A percentile compares a stretch with the other conserved stretches of the same genome.
Evolutionary conservation across 2,329 filamentous ascomycete genomes (phyloP).

Genomic region (Chaetoscypha palmicola): DNA sequence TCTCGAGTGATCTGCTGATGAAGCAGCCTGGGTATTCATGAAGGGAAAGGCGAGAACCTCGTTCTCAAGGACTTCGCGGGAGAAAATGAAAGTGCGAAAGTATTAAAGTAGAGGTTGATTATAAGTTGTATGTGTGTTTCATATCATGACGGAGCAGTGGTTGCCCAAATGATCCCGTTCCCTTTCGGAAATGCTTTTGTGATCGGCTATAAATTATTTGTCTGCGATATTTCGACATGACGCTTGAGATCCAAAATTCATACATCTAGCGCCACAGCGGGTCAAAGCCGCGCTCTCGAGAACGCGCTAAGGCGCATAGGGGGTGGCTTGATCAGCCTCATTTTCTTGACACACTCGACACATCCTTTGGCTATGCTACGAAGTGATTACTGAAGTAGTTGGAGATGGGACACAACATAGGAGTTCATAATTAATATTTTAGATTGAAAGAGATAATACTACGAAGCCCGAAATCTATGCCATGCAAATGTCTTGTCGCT

Average conservation of each 20-base stretch:
- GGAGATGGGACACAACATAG: no score
- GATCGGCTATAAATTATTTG: not conserved
- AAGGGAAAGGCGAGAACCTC: conserved; percentile 9
- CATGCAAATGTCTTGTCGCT: no score
- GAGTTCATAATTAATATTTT: no score
- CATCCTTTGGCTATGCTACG: no score
- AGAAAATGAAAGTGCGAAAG: not conserved
- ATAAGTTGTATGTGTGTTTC: no score
- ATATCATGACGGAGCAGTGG: no score
- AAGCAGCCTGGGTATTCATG: conserved; percentile 27
- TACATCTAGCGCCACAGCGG: not conserved
- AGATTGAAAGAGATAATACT: no score
- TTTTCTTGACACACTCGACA: not conserved
- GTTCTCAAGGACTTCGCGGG: not conserved
- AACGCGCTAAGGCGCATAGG: not conserved
- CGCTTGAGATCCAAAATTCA: not conserved
- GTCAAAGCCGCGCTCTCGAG: not conserved
- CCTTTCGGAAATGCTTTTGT: no score
- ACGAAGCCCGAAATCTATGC: no score
- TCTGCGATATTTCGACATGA: not conserved
- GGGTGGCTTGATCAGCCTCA: not conserved
- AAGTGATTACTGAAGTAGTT: no score
- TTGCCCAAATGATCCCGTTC: no score
- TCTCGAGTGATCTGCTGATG: conserved; percentile 12
- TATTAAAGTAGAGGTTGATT: no score